Evolutionary conservation across 169 alveolate species (phyloP).

Genomic region (Cryptosporidium felis): DNA sequence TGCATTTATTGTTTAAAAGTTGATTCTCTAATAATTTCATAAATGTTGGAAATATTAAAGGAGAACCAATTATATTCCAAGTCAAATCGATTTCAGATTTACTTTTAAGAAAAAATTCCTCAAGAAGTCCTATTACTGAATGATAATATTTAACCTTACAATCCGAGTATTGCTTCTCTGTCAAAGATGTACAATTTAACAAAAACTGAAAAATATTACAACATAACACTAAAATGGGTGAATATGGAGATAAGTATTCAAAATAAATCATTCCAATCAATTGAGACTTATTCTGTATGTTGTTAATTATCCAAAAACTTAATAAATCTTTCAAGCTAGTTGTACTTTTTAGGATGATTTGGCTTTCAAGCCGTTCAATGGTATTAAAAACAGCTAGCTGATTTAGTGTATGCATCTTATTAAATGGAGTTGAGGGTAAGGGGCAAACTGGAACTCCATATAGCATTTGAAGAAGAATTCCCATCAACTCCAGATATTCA

Average conservation of each 20-base stretch:
- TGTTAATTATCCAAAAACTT: background rate
- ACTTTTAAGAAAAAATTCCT: background rate
- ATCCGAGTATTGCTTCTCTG: conserved; percentile 60
- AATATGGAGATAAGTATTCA: conserved; percentile 26
- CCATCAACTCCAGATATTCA: conserved; percentile 57
- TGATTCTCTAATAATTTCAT: background rate
- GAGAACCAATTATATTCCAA: conserved; percentile 33
- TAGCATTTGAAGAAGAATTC: conserved; percentile 26
- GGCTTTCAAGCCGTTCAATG: background rate
- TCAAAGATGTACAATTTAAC: conserved; percentile 40
- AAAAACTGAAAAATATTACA: conserved; percentile 30
- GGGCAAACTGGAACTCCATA: conserved; percentile 71
- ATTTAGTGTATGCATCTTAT: conserved; percentile 15
- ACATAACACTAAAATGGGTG: conserved; percentile 17
- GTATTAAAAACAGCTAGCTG: background rate
- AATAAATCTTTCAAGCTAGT: conserved; percentile 5
- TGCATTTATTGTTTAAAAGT: background rate
- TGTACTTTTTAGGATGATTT: background rate
- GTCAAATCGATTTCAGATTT: background rate
- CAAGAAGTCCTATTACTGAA: conserved; percentile 35
- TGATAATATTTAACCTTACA: conserved; percentile 8
- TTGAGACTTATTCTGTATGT: background rate
- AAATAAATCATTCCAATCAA: background rate
- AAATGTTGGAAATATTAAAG: conserved; percentile 46
- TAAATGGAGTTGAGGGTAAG: conserved; percentile 41